phyloP scores from a whole-genome alignment of 345 rosid species.

The Murraya paniculata region DNA sequence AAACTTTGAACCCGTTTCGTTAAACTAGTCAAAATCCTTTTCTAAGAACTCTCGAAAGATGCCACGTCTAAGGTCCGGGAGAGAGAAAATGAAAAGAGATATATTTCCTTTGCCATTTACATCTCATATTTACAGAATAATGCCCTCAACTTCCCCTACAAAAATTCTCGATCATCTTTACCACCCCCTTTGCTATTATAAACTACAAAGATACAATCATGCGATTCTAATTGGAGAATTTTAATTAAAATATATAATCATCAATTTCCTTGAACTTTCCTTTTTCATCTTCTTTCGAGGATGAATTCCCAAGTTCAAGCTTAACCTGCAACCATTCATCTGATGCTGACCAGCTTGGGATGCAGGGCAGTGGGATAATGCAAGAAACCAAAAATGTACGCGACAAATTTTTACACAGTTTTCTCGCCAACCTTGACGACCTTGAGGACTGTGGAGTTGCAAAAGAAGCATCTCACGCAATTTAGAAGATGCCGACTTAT shows the following conservation, averaged over 20 bases:
- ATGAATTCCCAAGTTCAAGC: background rate
- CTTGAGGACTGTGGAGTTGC: constrained; percentile 74
- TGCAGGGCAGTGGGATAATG: background rate
- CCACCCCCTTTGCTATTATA: constrained; percentile 1
- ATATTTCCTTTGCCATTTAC: constrained; percentile 33
- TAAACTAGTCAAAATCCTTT: no score
- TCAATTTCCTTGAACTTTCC: background rate
- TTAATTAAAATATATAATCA: background rate
- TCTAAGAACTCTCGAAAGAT: background rate
- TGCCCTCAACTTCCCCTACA: constrained; percentile 47
- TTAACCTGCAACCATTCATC: background rate
- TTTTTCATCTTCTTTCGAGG: background rate
- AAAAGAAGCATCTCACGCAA: constrained; percentile 90
- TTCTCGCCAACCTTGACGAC: constrained; percentile 39
- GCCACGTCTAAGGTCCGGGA: background rate
- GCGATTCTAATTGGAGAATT: constrained; percentile 2
- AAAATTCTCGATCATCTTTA: constrained; percentile 29
- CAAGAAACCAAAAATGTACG: background rate
- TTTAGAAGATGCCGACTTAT: constrained; percentile 92
- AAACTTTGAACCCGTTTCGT: no score
- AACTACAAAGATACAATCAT: background rate
- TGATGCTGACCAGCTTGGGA: background rate
- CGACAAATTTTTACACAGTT: background rate
- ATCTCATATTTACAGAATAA: constrained; percentile 63
- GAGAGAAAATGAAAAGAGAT: background rate